Percentiles rank a stretch among this genome's conserved stretches.
Evolutionary conservation across 306 rosid genomes (phyloP).

Genomic region (Sicyos edulis): DNA sequence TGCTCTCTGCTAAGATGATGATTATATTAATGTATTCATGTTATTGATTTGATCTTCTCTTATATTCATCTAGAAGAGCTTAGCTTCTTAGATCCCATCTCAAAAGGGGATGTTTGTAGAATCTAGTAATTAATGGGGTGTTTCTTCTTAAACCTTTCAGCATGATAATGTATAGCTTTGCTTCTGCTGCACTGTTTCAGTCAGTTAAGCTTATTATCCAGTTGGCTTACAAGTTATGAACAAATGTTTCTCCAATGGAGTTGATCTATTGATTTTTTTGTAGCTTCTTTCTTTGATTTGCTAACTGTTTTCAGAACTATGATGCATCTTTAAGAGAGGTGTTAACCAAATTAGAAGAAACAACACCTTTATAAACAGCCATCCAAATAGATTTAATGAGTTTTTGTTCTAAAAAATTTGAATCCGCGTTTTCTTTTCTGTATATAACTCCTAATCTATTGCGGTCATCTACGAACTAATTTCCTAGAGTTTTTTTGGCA

Average conservation of each 20-base stretch:
- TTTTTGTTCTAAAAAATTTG: not conserved
- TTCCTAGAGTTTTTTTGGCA: too few species aligned
- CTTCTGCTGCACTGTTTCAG: slow-evolving; percentile 15
- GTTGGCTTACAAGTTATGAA: not conserved
- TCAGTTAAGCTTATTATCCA: not conserved
- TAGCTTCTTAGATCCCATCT: slow-evolving; percentile 7
- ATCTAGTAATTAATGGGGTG: slow-evolving; percentile 18
- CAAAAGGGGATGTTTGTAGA: slow-evolving; percentile 6
- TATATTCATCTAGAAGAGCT: not conserved
- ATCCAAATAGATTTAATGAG: not conserved
- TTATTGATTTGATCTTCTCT: slow-evolving; percentile 15
- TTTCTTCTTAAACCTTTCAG: slow-evolving; percentile 7
- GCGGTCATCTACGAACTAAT: too few species aligned
- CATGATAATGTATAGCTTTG: slow-evolving; percentile 8
- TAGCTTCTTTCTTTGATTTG: not conserved
- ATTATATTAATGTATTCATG: slow-evolving; percentile 14
- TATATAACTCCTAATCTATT: not conserved
- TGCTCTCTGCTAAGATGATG: slow-evolving; percentile 19
- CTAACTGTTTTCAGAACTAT: not conserved
- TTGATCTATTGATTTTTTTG: not conserved
- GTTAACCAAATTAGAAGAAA: not conserved
- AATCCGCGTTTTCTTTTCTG: not conserved
- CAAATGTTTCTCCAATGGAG: not conserved
- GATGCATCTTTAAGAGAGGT: not conserved
- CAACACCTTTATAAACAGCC: not conserved